Percentiles rank a stretch among this genome's conserved stretches.
phyloP scores from a whole-genome alignment of 768 basidiomycete genomes.

The Trametopsis cervina region DNA sequence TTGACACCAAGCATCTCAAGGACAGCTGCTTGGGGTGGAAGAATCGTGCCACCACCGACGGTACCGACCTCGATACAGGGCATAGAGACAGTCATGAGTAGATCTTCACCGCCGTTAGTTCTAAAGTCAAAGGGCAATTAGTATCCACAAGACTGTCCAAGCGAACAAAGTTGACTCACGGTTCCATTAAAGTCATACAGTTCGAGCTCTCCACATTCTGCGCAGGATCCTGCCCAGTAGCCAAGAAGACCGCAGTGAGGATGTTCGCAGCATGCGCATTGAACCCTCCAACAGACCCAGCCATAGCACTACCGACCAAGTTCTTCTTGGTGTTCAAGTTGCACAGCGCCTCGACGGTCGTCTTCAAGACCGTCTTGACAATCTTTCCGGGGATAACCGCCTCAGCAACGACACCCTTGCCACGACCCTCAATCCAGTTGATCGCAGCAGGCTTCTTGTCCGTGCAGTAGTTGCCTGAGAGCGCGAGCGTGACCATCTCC shows the following conservation, averaged over 20 bases:
- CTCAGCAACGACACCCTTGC: slow-evolving; percentile 97
- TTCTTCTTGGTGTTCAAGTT: slow-evolving; percentile 97
- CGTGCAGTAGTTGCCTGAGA: slow-evolving; percentile 98
- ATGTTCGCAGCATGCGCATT: slow-evolving; percentile 99
- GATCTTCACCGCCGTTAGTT: slow-evolving; percentile 81
- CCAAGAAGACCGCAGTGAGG: slow-evolving; percentile 89
- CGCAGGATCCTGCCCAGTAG: slow-evolving; percentile 97
- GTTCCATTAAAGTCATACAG: slow-evolving; percentile 98
- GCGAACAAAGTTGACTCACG: slow-evolving; percentile 50
- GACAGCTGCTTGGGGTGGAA: slow-evolving; percentile 83
- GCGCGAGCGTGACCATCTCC: slow-evolving; percentile 82
- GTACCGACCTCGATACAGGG: slow-evolving; percentile 99
- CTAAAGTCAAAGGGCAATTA: slow-evolving; percentile 31
- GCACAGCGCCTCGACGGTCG: slow-evolving; percentile 83
- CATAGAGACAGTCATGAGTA: slow-evolving; percentile 93
- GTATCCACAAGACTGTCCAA: neutral
- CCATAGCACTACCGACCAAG: slow-evolving; percentile 95
- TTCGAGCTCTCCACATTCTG: slow-evolving; percentile 99
- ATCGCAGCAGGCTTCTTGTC: slow-evolving; percentile 99
- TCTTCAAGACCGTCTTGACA: slow-evolving; percentile 90
- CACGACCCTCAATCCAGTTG: slow-evolving; percentile 99
- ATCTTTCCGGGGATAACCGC: slow-evolving; percentile 85
- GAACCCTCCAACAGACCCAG: slow-evolving; percentile 94
- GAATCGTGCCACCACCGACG: slow-evolving; percentile 92
- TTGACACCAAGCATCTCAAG: slow-evolving; percentile 91